phyloP scores from a whole-genome alignment of 495 filamentous ascomycete genomes.

The Penicillium soppii region DNA sequence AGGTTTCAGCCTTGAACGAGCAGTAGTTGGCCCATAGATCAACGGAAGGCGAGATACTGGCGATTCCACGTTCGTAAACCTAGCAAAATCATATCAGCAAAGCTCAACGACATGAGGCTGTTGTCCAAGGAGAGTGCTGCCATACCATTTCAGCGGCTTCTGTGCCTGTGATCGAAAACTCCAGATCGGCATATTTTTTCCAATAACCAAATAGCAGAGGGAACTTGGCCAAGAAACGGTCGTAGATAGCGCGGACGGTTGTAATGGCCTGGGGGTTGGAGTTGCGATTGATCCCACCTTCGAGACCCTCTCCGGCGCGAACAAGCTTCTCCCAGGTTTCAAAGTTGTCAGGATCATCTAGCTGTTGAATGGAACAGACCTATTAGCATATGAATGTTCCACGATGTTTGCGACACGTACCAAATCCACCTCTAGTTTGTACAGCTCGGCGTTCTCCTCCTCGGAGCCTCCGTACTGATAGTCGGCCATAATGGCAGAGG shows the following conservation, averaged over 20 bases:
- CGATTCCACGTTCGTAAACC: conserved; percentile 95
- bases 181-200: conserved; percentile 98
- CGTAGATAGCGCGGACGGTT: conserved; percentile 78
- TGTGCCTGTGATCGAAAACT: conserved; percentile 94
- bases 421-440: conserved; percentile 72
- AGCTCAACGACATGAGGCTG: not conserved
- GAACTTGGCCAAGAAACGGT: conserved; percentile 92
- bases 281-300: conserved; percentile 93
- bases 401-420: too few species aligned
- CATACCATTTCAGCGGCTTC: conserved; percentile 96
- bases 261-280: conserved; percentile 93
- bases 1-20: conserved; percentile 94
- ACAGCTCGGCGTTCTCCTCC: conserved; percentile 83
- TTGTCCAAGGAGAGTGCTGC: not conserved
- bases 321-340: conserved; percentile 95
- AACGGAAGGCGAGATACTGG: conserved; percentile 88
- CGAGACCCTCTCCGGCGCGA: conserved; percentile 74
- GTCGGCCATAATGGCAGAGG: conserved; percentile 47
- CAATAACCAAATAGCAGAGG: conserved; percentile 96
- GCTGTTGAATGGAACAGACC: conserved; percentile 19
- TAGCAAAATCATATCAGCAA: conserved; percentile 33
- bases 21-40: conserved; percentile 98
- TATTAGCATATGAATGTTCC: too few species aligned
- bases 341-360: conserved; percentile 85
- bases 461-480: conserved; percentile 73